Percentiles rank a stretch among this genome's conserved stretches.
Evolutionary conservation across 176 grass and related monocot species (phyloP).

Genomic region (Phoenix dactylifera): DNA sequence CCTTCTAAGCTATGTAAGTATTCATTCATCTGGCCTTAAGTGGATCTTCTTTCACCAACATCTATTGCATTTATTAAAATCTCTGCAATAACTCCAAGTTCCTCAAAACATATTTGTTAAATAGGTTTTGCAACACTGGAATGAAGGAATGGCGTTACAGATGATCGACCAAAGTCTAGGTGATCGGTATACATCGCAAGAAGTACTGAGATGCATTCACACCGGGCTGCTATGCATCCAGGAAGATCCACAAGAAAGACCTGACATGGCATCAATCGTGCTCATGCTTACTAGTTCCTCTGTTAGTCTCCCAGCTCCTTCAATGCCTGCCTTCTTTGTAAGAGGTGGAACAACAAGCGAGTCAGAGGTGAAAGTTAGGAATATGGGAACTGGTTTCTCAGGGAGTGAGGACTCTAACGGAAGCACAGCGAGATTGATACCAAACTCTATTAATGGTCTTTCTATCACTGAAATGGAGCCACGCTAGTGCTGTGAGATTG

Average conservation of each 20-base stretch:
- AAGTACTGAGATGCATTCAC: not conserved
- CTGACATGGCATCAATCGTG: not conserved
- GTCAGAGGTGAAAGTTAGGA: too few species aligned
- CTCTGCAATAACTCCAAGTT: not conserved
- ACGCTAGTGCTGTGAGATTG: too few species aligned
- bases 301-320: not conserved
- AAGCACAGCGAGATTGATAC: too few species aligned
- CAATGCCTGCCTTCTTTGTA: not conserved
- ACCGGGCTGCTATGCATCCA: not conserved
- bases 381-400: too few species aligned
- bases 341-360: too few species aligned
- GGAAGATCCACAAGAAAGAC: not conserved
- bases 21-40: not conserved
- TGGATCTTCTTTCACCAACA: not conserved
- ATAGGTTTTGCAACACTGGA: not conserved
- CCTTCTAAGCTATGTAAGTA: not conserved
- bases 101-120: not conserved
- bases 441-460: too few species aligned
- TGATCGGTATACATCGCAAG: not conserved
- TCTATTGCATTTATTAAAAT: not conserved
- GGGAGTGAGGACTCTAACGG: too few species aligned
- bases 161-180: not conserved
- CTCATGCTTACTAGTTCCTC: slow-evolving; percentile 1
- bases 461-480: too few species aligned
- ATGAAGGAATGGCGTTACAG: not conserved